Percentiles rank a stretch among this genome's conserved stretches.
Conservation (phyloP, 2,329 filamentous ascomycete species). For the Thielaviopsis populi region DNA sequence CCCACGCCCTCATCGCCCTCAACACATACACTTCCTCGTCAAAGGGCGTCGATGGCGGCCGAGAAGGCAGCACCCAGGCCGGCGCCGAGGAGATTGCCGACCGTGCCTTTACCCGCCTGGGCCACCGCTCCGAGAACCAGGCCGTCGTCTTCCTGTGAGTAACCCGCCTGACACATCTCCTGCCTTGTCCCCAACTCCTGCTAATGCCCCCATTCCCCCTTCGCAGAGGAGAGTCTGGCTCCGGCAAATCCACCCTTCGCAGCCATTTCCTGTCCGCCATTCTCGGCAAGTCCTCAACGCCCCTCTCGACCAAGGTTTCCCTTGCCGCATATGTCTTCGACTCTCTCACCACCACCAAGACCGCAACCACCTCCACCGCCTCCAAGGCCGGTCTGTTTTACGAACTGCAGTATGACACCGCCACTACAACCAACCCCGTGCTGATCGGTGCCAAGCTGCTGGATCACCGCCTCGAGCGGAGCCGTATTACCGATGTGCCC, state of each 20-base stretch:
- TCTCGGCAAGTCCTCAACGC: conserved; percentile 79
- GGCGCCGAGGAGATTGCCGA: conserved; percentile 86
- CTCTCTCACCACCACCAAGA: conserved; percentile 91
- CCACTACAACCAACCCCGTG: conserved; percentile 66
- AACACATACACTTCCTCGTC: conserved; percentile 89
- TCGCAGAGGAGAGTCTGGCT: conserved; percentile 77
- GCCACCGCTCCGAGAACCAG: conserved; percentile 83
- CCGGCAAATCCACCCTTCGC: conserved; percentile 88
- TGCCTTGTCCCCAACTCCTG: not conserved
- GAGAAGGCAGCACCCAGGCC: conserved; percentile 81
- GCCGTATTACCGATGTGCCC: conserved; percentile 78
- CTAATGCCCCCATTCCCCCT: not conserved
- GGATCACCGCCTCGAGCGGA: conserved; percentile 83
- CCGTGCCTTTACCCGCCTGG: conserved; percentile 70
- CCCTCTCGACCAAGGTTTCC: conserved; percentile 82
- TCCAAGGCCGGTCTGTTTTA: conserved; percentile 93
- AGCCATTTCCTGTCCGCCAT: conserved; percentile 77
- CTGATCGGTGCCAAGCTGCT: conserved; percentile 89
- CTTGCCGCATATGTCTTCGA: conserved; percentile 93
- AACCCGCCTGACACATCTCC: not conserved
- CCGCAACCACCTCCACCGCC: conserved; percentile 82
- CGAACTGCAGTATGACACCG: conserved; percentile 91
- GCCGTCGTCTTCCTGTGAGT: conserved; percentile 83
- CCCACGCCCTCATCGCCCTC: conserved; percentile 76
- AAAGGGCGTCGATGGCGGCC: conserved; percentile 77